Evolutionary conservation across 192 early-diverging fungal species (phyloP), one percentile per base, ranked within the genome.

Genomic region (Cladochytrium replicatum): DNA sequence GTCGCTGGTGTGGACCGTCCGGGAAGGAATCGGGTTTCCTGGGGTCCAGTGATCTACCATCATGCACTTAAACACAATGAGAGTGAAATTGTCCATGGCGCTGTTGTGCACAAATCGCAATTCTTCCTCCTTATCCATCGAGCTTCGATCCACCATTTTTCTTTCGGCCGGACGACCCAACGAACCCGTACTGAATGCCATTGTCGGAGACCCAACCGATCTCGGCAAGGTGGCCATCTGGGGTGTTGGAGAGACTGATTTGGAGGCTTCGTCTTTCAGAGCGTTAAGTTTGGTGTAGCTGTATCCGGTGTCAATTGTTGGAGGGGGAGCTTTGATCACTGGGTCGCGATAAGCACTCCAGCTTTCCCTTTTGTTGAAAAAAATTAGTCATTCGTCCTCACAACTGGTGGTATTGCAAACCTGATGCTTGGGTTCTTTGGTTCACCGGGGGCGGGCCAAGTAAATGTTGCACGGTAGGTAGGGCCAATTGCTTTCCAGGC

Each of bases 41-140:
- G 57, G 51, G 6, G 50, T 34, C 21, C 68, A 66, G 43, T 83
- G 74, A 6, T 79, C 75, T 8, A 88, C 81, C 28, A 70, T 70
- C 34, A 52, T 54, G 2, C 74, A 68, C 44, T 83, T 83, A 45
- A 83, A 85, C 2, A 83, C 66, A 44, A 88, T 46, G 26, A 88
- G 47, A 50, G 80, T 80, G 56, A 82, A 86, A 52, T 86, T 85
- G 45, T 88, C 85, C 44, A 84, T 52, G 0, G 85, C 85, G 49
- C 69, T 63, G 46, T 81, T 81, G 60, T 86, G 80, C 37, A 77
- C 46, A 22, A 76, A 54, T 43, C 72, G 65, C n/a, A 68, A 50
- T 13, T 75, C 70, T 43, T 75, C 61, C 29, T 77, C 67, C 25
- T 56, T 60, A 15, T 34, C 26, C 7, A 38, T 41, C 2, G 28